Evolutionary conservation across 139 green algal species (phyloP), one percentile per base, ranked within the genome.

Genomic region (Chlorella sorokiniana): DNA sequence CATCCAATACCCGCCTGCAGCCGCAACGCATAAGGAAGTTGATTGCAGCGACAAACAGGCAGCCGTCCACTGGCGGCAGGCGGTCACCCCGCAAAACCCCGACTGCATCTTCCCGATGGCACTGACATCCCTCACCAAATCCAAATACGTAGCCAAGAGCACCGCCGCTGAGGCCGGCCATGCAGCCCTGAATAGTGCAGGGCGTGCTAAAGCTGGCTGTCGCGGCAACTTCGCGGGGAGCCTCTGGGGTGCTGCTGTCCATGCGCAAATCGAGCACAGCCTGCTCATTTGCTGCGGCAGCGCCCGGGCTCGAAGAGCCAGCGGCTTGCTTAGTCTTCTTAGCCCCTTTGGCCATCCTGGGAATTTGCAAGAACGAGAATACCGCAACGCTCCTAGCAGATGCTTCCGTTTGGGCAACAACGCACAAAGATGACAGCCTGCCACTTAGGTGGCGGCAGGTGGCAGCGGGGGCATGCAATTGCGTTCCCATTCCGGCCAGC

Each of bases 141-240:
- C 91, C 91, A 22, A 94, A 92, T 4, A 90, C 83, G 45, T 88
- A 94, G 56, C 91, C 89, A 23, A 94, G 63, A 2, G 68, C n/a
- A 27, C 88, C 91, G 35, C 90, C 85, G 22, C 65, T 85, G 1
- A 81, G 25, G 20, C 65, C 89, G 42, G 88, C 81, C 2, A 52
- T 78, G 2, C 91, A 6, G 11, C 89, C 89, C 22, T 74, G 81
- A 9, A 93, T 3, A 0, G 83, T 89, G 79, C 89, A 93, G 20
- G 89, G 86, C 41, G 87, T 84, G 51, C 78, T 44, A 16, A 81
- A 87, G 40, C 29, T 52, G 7, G 27, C 48, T 37, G 44, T 42
- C 0, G 64, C n/a, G 20, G 44, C 48, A 16, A 33, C 9, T 10
- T 35, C 48, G 5, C 27, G 23, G 1, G 44, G 62, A 2, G 54